Conservation (phyloP, 257 asterid species). For the Cinchona pubescens region DNA sequence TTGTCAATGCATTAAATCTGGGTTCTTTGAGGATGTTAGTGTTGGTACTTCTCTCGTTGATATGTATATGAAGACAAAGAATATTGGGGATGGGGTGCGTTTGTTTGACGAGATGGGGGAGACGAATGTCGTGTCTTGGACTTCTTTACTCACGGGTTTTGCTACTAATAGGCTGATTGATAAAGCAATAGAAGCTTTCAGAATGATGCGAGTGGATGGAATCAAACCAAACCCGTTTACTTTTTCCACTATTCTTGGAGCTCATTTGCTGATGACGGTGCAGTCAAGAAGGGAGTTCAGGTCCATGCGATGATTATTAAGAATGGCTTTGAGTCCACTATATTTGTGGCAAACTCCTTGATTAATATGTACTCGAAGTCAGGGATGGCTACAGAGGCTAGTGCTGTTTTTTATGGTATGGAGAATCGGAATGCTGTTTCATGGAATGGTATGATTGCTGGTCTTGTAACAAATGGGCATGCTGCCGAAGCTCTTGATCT, state of each 20-base stretch:
- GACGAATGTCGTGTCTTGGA: constrained; percentile 88
- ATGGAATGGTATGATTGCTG: constrained; percentile 93
- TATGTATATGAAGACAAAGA: constrained; percentile 66
- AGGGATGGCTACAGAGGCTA: constrained; percentile 71
- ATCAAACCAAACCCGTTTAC: constrained; percentile 73
- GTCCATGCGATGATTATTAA: constrained; percentile 63
- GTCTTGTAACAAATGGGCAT: constrained; percentile 63
- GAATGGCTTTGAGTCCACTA: constrained; percentile 49
- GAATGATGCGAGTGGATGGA: constrained; percentile 52
- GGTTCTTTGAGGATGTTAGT: constrained; percentile 63
- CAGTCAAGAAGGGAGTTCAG: constrained; percentile 50
- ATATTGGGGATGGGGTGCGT: constrained; percentile 47
- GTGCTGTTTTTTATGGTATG: constrained; percentile 45
- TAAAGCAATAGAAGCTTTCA: constrained; percentile 45
- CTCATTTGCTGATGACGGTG: constrained; percentile 63
- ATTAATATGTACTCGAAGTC: constrained; percentile 71
- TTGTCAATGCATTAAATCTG: constrained; percentile 64
- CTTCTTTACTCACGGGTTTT: constrained; percentile 73
- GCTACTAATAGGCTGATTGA: constrained; percentile 42
- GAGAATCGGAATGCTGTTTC: constrained; percentile 58
- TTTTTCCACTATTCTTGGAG: constrained; percentile 72
- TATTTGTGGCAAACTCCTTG: constrained; percentile 72
- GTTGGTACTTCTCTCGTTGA: constrained; percentile 83
- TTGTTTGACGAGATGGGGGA: constrained; percentile 66
- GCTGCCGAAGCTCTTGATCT: constrained; percentile 59